These are phyloP conservation scores for Sanghuangporus baumii DNA, from an alignment of 1,284 basidiomycete genomes.

Conservation along the genomic window DNA sequence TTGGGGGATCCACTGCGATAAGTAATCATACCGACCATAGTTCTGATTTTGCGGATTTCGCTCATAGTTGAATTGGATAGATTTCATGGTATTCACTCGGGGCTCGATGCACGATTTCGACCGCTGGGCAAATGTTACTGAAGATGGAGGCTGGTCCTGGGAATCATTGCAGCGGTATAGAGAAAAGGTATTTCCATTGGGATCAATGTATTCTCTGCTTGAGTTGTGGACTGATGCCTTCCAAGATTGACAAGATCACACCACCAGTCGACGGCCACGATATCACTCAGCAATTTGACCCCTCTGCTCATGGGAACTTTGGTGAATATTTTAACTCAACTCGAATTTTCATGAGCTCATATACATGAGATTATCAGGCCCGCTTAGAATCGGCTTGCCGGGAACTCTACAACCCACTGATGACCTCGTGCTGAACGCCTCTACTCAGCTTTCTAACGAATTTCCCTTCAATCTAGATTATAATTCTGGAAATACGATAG, in stretches of 20 bases:
- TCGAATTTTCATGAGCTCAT: neutral
- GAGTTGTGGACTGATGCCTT: neutral
- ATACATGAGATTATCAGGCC: neutral
- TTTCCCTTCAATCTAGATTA: conserved; percentile 17
- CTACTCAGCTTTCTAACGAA: conserved; percentile 4
- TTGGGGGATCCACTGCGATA: conserved; percentile 35
- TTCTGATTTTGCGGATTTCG: neutral
- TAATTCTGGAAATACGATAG: conserved; percentile 16
- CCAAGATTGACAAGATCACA: conserved; percentile 21
- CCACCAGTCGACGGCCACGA: conserved; percentile 21
- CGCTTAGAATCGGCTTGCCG: neutral
- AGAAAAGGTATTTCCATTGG: conserved; percentile 19
- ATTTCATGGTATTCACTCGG: conserved; percentile 23
- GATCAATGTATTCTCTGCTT: neutral
- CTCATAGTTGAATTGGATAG: conserved; percentile 10
- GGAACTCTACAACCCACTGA: neutral
- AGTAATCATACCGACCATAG: conserved; percentile 26
- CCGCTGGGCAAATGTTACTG: conserved; percentile 26
- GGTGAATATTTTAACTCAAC: conserved; percentile 11
- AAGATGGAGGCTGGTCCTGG: conserved; percentile 30
- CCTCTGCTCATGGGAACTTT: conserved; percentile 20
- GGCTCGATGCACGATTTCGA: conserved; percentile 26
- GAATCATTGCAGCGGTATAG: conserved; percentile 22
- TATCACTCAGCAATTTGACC: conserved; percentile 20
- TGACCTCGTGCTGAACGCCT: neutral